Evolutionary conservation across 805 yeast genomes (phyloP), one percentile per base, ranked within the genome.

Genomic region (Aciculoconidium aculeatum): DNA sequence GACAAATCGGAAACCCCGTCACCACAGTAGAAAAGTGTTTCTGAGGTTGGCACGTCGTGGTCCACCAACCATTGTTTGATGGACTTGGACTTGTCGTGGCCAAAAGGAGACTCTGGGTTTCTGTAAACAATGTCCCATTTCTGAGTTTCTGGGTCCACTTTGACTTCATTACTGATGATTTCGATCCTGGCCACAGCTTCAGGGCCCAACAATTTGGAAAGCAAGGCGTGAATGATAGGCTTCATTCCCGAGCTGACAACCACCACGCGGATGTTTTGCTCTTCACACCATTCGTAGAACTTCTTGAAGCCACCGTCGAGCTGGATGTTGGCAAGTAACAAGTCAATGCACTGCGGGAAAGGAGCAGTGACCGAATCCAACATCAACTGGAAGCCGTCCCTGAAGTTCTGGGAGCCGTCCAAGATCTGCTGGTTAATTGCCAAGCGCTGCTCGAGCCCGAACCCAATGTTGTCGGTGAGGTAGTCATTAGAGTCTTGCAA

Each of bases 1-100:
- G 86, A 75, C 44, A 92, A 66, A 56, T 92, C 99, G 25, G 94
- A 80, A 17, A 92, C 96, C 40, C 99, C 99, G 55, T 92, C 99
- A 35, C 99, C 99, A 49, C 95, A 84, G 65, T 92, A 92, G 54
- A 90, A 85, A 44, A 86, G 69, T 27, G 36, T 31, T 50, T 31
- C 43, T 32, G 46, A 26, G 10, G 24, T 27, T 23, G 28, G 29
- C 36, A 55, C 52, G 10, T 56, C 56, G 32, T 60, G 49, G 7
- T 37, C 31, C 6, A 31, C 34, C 42, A 64, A 55, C 39, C 63
- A 67, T 28, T 67, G 65, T 33, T 72, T 69, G 45, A 92, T 90
- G 16, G 92, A 80, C 33, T 73, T 69, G 17, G 95, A 78, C 63
- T 92, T 92, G 60, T 92, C 96, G 56, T 92, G 99, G 28, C 99